Base-by-base conservation (phyloP, 768 basidiomycete genomes). In the Russula foetens region DNA sequence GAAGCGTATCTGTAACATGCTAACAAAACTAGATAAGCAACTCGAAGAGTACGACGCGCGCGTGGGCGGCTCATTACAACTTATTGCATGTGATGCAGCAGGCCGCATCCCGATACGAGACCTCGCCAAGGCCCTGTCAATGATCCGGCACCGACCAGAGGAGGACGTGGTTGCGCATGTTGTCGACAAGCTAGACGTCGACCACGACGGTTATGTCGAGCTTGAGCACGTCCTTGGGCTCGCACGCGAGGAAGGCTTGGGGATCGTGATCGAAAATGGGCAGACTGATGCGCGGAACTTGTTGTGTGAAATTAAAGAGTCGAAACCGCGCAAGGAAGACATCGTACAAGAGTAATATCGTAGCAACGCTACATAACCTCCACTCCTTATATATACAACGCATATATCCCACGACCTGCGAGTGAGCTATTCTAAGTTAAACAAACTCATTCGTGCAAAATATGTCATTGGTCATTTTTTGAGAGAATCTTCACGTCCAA, bases 131-230 rank as follows among this genome's bases (percentile, higher is more conserved):
- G 96, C 94, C 21, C 76, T 98, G 56, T 82, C 85, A 56, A 92
- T 97, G 55, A 98, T 98, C 77, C 89, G 90, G 74, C 97, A 98
- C 73, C 84, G 79, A 69, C 96, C 95, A 4, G 88, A 92, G 58
- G 91, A 95, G 56, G 88, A 93, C 63, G 86, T 92, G 17, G 90
- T 92, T 24, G 84, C 87, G 62, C 85, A 83, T 23, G 85, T 99
- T 53, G 84, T 95, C 55, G 85, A 92, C 70, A 98, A 98, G 73
- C 75, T 98, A 68, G 97, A 99, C 71, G 89, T 92, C 11, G 96
- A 98, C 74, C 85, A 91, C 73, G 96, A 98, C 70, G 95, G 96
- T 0, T 96, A 85, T 69, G 94, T 98, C 26, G 92, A 95, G 70
- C 80, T 98, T 48, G 92, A 96, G 72, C 95, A 99, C 69, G 94